Conservation (phyloP, 2,329 filamentous ascomycete genomes). For the Anisogramma anomala region DNA sequence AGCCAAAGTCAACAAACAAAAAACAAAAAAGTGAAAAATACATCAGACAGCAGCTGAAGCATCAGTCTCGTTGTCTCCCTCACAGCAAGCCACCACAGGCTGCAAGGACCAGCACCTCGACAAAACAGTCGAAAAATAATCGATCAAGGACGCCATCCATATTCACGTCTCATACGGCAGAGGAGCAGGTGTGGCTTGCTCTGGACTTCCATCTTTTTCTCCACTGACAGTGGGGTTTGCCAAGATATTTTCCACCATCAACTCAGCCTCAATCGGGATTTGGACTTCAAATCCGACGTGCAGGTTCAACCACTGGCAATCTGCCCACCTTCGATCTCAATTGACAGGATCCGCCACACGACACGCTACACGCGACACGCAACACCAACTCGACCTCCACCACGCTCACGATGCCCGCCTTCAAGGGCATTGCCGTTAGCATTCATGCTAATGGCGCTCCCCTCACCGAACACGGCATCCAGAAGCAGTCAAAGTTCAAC, state of each 20-base stretch:
- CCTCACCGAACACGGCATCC: slow-evolving; percentile 84
- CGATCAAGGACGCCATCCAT: background rate
- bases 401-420: slow-evolving; percentile 66
- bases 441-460: slow-evolving; percentile 76
- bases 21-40: no score
- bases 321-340: background rate
- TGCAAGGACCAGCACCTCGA: background rate
- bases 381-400: no score
- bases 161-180: no score
- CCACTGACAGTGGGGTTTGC: slow-evolving; percentile 1
- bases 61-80: slow-evolving; percentile 2
- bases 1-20: slow-evolving; percentile 3
- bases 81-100: background rate
- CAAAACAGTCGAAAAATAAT: no score
- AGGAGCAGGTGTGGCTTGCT: background rate
- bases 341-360: background rate
- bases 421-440: slow-evolving; percentile 97
- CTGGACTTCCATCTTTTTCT: background rate
- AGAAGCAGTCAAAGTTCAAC: slow-evolving; percentile 81
- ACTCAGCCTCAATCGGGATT: background rate
- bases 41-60: no score
- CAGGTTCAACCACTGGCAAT: no score
- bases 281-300: slow-evolving; percentile 2
- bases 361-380: no score
- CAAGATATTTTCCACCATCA: background rate